Percentiles rank a stretch among this genome's conserved stretches.
Conservation (phyloP, 306 rosid species). For the Chamaecrista fasciculata region DNA sequence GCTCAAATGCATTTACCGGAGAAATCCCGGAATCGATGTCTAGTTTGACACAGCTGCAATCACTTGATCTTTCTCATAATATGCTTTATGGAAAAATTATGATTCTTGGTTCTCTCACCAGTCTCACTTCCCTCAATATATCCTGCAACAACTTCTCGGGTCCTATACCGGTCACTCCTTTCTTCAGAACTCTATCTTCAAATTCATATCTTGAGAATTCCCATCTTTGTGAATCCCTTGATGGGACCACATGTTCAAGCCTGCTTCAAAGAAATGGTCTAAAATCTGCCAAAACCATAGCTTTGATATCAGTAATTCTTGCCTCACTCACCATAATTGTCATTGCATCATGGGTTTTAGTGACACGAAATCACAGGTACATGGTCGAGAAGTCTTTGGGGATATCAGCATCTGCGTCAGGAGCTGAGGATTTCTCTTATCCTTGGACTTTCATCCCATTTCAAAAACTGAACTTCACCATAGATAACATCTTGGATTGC, state of each 20-base stretch:
- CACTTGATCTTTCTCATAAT: conserved; percentile 86
- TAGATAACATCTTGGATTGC: conserved; percentile 81
- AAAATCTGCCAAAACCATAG: conserved; percentile 65
- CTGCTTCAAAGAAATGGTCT: conserved; percentile 47
- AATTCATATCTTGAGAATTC: conserved; percentile 61
- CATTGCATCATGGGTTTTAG: conserved; percentile 75
- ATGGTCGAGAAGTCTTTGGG: conserved; percentile 52
- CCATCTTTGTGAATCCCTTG: conserved; percentile 69
- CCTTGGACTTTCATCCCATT: conserved; percentile 99
- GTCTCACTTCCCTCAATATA: conserved; percentile 79
- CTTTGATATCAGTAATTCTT: conserved; percentile 51
- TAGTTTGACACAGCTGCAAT: conserved; percentile 70
- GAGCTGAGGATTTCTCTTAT: conserved; percentile 94
- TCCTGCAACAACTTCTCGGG: conserved; percentile 92
- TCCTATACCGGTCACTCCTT: conserved; percentile 83
- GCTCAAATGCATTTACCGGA: conserved; percentile 69
- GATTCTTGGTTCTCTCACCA: conserved; percentile 73
- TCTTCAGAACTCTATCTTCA: conserved; percentile 67
- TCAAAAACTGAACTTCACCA: conserved; percentile 77
- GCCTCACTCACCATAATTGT: conserved; percentile 59
- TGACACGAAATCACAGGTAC: conserved; percentile 53
- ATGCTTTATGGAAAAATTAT: conserved; percentile 61
- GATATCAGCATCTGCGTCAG: conserved; percentile 39
- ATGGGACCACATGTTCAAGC: conserved; percentile 79
- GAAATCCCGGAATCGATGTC: conserved; percentile 74